A percentile compares a stretch with the other conserved stretches of the same genome.
Evolutionary conservation across 306 rosid genomes (phyloP).

Genomic region (Dalbergia cultrata): DNA sequence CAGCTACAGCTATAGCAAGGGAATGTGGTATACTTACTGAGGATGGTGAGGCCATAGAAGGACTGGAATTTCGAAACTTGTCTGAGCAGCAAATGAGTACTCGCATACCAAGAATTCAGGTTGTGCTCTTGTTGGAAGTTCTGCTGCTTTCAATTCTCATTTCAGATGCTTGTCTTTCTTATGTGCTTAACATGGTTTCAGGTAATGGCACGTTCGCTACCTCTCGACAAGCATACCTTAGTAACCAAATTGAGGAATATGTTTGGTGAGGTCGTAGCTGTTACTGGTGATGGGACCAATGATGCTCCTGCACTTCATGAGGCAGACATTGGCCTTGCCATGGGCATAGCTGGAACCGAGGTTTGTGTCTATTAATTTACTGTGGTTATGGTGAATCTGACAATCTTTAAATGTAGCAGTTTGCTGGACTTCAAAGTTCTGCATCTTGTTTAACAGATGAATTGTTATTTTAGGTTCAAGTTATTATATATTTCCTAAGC

Average conservation of each 20-base stretch:
- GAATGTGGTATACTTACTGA: conserved; percentile 92
- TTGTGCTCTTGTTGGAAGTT: conserved; percentile 41
- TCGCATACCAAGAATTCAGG: conserved; percentile 84
- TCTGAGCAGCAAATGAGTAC: conserved; percentile 66
- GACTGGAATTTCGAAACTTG: conserved; percentile 69
- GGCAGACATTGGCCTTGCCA: conserved; percentile 94
- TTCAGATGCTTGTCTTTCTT: conserved; percentile 30
- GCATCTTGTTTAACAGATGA: conserved; percentile 26
- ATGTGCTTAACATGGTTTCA: conserved; percentile 55
- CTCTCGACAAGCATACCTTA: conserved; percentile 79
- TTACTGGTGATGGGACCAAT: conserved; percentile 96
- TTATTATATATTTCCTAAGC: not conserved
- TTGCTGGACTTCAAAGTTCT: too few relatives aligned
- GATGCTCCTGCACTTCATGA: conserved; percentile 98
- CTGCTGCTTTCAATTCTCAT: conserved; percentile 31
- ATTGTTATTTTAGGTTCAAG: conserved; percentile 1
- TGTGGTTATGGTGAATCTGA: conserved; percentile 25
- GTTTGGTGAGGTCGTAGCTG: conserved; percentile 91
- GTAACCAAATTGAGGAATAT: conserved; percentile 69
- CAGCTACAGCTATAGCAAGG: conserved; percentile 88
- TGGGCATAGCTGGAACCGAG: conserved; percentile 99
- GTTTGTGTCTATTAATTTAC: conserved; percentile 50
- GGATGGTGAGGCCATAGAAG: conserved; percentile 84
- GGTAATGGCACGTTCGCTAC: conserved; percentile 95
- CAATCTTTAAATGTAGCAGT: too few relatives aligned